Conservation (phyloP, 1,139 yeast genomes). For the Hemisphaericaspora lyxosophila region DNA sequence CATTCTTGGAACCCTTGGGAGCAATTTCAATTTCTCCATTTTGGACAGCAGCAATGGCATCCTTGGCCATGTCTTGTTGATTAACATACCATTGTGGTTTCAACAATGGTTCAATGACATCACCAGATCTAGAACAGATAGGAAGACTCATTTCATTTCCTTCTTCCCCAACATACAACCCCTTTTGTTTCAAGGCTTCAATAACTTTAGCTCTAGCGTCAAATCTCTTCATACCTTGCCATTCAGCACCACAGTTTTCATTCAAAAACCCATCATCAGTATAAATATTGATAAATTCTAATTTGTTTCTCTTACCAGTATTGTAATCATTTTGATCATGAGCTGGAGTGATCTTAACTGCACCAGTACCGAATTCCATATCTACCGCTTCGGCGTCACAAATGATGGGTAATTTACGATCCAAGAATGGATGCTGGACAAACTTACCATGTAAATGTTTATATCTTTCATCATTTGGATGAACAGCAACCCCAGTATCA, state of each 20-base stretch:
- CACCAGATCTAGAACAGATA: slow-evolving; percentile 92
- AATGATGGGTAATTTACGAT: slow-evolving; percentile 81
- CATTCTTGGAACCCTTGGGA: slow-evolving; percentile 89
- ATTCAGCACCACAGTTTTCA: slow-evolving; percentile 86
- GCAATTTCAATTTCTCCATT: slow-evolving; percentile 77
- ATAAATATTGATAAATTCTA: slow-evolving; percentile 84
- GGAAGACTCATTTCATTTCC: slow-evolving; percentile 97
- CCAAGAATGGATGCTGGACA: slow-evolving; percentile 86
- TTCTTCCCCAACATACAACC: slow-evolving; percentile 76
- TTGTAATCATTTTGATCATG: slow-evolving; percentile 96
- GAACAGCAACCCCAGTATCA: slow-evolving; percentile 97
- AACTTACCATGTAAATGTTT: slow-evolving; percentile 92
- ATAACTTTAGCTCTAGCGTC: slow-evolving; percentile 89
- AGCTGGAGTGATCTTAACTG: slow-evolving; percentile 97
- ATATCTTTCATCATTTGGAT: slow-evolving; percentile 91
- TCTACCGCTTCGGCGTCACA: slow-evolving; percentile 93
- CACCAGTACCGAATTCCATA: slow-evolving; percentile 99
- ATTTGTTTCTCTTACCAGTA: slow-evolving; percentile 90
- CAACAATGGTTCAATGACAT: slow-evolving; percentile 90
- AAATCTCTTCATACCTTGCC: slow-evolving; percentile 88
- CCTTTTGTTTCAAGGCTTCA: slow-evolving; percentile 73
- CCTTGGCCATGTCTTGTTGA: slow-evolving; percentile 85
- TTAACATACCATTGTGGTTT: slow-evolving; percentile 99
- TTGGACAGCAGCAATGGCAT: slow-evolving; percentile 83
- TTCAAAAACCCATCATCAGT: slow-evolving; percentile 92